A percentile compares a stretch with the other conserved stretches of the same genome.
These are phyloP conservation scores for Pestalotiopsis sp. DNA, from an alignment of 2,329 filamentous ascomycete genomes.

Conservation along the genomic window DNA sequence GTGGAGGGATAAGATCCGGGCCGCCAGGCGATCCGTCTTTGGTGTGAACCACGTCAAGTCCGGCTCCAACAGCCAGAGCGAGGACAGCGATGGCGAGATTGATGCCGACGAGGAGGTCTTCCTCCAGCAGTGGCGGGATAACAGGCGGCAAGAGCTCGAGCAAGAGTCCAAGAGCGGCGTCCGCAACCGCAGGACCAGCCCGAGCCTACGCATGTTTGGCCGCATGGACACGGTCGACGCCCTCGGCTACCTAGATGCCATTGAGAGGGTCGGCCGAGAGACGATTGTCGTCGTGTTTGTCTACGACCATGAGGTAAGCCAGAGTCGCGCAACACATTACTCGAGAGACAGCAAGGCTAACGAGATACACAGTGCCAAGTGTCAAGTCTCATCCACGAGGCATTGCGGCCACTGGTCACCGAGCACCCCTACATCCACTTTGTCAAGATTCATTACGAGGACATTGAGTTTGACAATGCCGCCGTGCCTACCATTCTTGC, in stretches of 20 bases:
- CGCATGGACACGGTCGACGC: constrained; percentile 84
- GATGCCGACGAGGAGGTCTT: constrained; percentile 77
- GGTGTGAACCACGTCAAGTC: constrained; percentile 41
- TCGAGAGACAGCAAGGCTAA: constrained; percentile 18
- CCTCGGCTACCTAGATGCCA: constrained; percentile 90
- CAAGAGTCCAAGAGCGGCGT: constrained; percentile 56
- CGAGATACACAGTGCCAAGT: constrained; percentile 68
- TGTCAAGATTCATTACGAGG: constrained; percentile 86
- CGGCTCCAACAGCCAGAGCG: constrained; percentile 30
- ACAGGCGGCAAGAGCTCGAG: constrained; percentile 77
- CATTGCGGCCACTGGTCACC: constrained; percentile 73
- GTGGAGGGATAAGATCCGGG: constrained; percentile 54
- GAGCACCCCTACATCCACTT: constrained; percentile 77
- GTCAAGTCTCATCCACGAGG: constrained; percentile 77
- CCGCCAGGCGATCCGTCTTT: constrained; percentile 58
- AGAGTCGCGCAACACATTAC: neutral
- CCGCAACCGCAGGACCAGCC: constrained; percentile 71
- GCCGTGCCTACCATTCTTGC: constrained; percentile 86
- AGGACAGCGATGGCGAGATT: constrained; percentile 49
- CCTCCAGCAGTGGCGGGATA: constrained; percentile 82
- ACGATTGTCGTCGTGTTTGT: constrained; percentile 92
- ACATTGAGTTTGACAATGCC: constrained; percentile 91
- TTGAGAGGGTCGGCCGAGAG: constrained; percentile 83
- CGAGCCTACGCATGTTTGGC: constrained; percentile 78
- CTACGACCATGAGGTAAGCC: constrained; percentile 79